Conservation (phyloP, 2,329 filamentous ascomycete species). For the Penicillium concentricum region DNA sequence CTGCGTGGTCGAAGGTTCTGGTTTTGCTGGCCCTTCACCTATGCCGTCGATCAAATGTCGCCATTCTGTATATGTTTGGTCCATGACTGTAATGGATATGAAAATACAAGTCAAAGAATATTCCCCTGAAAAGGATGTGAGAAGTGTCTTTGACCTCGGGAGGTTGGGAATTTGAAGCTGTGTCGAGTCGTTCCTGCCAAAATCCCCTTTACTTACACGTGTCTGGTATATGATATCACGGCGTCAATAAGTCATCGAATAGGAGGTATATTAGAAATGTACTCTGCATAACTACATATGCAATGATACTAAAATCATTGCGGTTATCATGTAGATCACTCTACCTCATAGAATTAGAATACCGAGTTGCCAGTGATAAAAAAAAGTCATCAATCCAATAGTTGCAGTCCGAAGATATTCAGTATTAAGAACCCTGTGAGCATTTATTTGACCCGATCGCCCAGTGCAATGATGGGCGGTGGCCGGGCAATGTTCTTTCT, state of each 20-base stretch:
- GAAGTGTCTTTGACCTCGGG: neutral
- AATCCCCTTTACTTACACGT: neutral
- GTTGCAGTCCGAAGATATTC: neutral
- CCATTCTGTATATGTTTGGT: neutral
- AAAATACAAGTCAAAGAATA: neutral
- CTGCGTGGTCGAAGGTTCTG: too few relatives aligned
- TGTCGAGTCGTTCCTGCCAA: neutral
- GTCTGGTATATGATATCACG: neutral
- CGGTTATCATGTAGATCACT: neutral
- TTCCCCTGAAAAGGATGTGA: neutral
- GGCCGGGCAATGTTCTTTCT: slow-evolving; percentile 41
- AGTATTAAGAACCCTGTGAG: neutral
- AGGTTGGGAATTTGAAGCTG: neutral
- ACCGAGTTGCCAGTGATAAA: neutral
- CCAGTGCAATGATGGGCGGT: slow-evolving; percentile 24
- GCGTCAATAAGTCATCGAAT: neutral
- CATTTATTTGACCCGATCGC: slow-evolving; percentile 4
- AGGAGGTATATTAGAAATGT: neutral
- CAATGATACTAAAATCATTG: neutral
- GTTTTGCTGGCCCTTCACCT: neutral
- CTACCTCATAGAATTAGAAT: neutral
- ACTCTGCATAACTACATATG: neutral
- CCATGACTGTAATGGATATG: neutral
- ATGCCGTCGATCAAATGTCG: neutral
- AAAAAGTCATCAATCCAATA: neutral